Evolutionary conservation across 108 stramenopile species (phyloP).

Genomic region (Chaetoceros tenuissimus): DNA sequence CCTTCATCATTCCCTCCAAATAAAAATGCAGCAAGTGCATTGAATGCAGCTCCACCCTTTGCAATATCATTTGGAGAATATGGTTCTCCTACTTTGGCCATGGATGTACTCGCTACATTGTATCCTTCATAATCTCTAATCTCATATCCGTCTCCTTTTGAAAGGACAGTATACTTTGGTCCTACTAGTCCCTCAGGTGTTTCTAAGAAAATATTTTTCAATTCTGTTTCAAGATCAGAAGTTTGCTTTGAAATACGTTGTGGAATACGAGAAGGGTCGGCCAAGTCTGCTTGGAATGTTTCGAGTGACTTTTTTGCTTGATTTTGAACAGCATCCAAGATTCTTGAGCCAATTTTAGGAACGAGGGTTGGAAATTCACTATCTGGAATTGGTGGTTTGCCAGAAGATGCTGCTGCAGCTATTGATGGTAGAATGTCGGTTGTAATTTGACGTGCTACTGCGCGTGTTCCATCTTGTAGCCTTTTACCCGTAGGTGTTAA

Average conservation of each 20-base stretch:
- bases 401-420: conserved; percentile 16
- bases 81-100: conserved; percentile 40
- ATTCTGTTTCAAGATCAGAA: conserved; percentile 52
- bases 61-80: conserved; percentile 44
- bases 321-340: conserved; percentile 55
- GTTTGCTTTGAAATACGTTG: conserved; percentile 60
- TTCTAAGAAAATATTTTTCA: conserved; percentile 65
- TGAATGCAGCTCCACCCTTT: conserved; percentile 65
- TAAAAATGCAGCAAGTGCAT: conserved; percentile 84
- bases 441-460: conserved; percentile 73
- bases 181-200: conserved; percentile 75
- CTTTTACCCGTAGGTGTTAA: conserved; percentile 62
- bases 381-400: conserved; percentile 1
- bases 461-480: conserved; percentile 69
- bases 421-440: conserved; percentile 72
- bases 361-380: conserved; percentile 29
- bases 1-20: conserved; percentile 84
- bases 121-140: conserved; percentile 82
- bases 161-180: conserved; percentile 60
- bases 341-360: conserved; percentile 51
- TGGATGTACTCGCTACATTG: conserved; percentile 54
- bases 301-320: conserved; percentile 59
- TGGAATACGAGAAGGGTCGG: conserved; percentile 56
- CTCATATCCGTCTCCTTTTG: conserved; percentile 52
- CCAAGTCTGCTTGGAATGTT: conserved; percentile 60